phyloP scores from a whole-genome alignment of 345 rosid species.

The Nasturtium officinale region DNA sequence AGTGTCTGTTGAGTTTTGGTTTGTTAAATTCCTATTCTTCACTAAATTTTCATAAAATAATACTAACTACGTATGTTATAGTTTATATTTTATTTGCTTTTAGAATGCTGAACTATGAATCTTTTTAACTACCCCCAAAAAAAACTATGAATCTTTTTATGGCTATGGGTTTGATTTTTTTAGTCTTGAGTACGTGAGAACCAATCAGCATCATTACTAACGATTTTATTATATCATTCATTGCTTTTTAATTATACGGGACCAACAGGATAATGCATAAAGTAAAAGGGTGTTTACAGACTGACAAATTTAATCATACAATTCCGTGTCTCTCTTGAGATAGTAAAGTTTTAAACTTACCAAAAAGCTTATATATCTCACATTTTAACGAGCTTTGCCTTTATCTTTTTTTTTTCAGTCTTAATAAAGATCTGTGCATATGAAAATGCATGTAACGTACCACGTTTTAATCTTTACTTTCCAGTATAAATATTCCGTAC shows the following conservation, averaged over 20 bases:
- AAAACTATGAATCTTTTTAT: background rate
- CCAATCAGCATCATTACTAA: conserved; percentile 6
- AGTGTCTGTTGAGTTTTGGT: conserved; percentile 33
- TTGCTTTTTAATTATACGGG: background rate
- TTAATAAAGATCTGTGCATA: conserved; percentile 41
- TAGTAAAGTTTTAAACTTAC: conserved; percentile 34
- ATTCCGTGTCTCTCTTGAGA: conserved; percentile 44
- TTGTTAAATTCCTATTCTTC: conserved; percentile 30
- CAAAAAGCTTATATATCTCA: conserved; percentile 40
- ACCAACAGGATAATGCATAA: conserved; percentile 37
- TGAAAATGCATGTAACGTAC: conserved; percentile 42
- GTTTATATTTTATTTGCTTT: conserved; percentile 1
- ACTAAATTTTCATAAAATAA: conserved; percentile 21
- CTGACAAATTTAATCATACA: conserved; percentile 39
- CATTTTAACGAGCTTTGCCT: conserved; percentile 45
- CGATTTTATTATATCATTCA: conserved; percentile 1
- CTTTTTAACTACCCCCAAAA: too few relatives aligned
- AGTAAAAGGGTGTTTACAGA: conserved; percentile 39
- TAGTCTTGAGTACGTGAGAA: conserved; percentile 7
- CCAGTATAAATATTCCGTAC: conserved; percentile 41
- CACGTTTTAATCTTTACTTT: conserved; percentile 40
- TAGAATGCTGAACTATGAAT: conserved; percentile 9
- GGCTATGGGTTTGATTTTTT: conserved; percentile 11
- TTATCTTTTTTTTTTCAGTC: conserved; percentile 42
- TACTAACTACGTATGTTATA: conserved; percentile 24